phyloP scores from a whole-genome alignment of 1,139 yeast genomes.

The Nakaseomyces delphensis region DNA sequence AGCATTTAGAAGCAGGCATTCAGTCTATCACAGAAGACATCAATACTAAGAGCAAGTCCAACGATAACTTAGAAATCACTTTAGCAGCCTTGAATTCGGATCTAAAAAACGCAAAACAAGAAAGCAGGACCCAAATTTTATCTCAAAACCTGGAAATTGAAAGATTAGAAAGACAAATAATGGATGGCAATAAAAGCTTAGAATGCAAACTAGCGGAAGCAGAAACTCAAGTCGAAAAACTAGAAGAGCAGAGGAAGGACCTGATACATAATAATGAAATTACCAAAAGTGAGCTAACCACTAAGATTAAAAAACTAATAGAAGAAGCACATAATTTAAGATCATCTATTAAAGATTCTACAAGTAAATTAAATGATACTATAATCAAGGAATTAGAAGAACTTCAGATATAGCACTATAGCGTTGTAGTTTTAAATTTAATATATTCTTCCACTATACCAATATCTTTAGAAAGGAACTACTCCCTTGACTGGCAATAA shows the following conservation, averaged over 20 bases:
- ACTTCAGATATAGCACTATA: neutral
- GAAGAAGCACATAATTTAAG: constrained; percentile 37
- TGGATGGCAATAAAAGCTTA: constrained; percentile 39
- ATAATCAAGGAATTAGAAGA: constrained; percentile 3
- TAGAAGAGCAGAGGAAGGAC: constrained; percentile 30
- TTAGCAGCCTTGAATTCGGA: constrained; percentile 42
- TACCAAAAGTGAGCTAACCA: constrained; percentile 32
- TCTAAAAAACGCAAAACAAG: constrained; percentile 50
- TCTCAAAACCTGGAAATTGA: constrained; percentile 43
- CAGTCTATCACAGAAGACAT: constrained; percentile 42
- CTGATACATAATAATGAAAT: constrained; percentile 20
- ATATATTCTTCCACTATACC: constrained; percentile 2
- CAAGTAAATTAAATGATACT: constrained; percentile 2
- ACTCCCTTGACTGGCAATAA: too few species aligned
- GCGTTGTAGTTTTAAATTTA: constrained; percentile 3
- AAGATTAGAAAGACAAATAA: constrained; percentile 43
- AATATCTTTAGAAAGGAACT: too few species aligned
- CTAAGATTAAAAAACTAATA: constrained; percentile 43
- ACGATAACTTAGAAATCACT: constrained; percentile 47
- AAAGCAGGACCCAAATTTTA: constrained; percentile 44
- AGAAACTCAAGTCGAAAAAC: constrained; percentile 31
- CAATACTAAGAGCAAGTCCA: constrained; percentile 39
- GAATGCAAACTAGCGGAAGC: constrained; percentile 35
- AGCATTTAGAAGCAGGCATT: constrained; percentile 38
- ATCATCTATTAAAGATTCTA: constrained; percentile 2